Conservation (phyloP, 345 rosid genomes). For the Pistacia integerrima region DNA sequence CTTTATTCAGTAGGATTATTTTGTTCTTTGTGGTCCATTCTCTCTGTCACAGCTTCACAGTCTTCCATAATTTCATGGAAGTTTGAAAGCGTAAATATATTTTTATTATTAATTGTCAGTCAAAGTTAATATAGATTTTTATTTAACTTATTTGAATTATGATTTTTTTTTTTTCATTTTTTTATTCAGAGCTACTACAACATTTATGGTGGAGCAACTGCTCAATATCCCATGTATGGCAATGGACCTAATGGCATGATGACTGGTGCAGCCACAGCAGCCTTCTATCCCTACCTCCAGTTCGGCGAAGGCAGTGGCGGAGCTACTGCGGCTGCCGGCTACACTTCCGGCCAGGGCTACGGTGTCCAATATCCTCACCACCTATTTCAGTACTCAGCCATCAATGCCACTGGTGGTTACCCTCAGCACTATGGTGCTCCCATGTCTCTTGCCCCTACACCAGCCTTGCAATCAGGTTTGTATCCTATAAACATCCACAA, state of each 20-base stretch:
- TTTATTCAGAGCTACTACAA: slow-evolving; percentile 72
- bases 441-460: slow-evolving; percentile 80
- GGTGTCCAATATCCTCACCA: slow-evolving; percentile 78
- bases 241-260: slow-evolving; percentile 64
- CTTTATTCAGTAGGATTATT: not conserved
- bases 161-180: not conserved
- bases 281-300: slow-evolving; percentile 84
- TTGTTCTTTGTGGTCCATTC: slow-evolving; percentile 14
- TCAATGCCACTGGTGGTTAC: slow-evolving; percentile 55
- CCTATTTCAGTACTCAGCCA: slow-evolving; percentile 71
- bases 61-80: not conserved
- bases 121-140: too few relatives aligned
- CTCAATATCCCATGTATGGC: slow-evolving; percentile 79
- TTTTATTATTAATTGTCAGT: not conserved
- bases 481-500: not conserved
- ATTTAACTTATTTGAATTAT: not conserved
- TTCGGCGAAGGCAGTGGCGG: slow-evolving; percentile 73
- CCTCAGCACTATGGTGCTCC: slow-evolving; percentile 77
- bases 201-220: slow-evolving; percentile 75
- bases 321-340: slow-evolving; percentile 53
- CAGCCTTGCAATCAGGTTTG: slow-evolving; percentile 81
- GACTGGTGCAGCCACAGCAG: slow-evolving; percentile 47
- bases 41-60: slow-evolving; percentile 15
- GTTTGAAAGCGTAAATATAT: not conserved
- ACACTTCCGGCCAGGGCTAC: slow-evolving; percentile 59